phyloP scores from a whole-genome alignment of 2,329 filamentous ascomycete species.

The Cytospora paraplurivora region DNA sequence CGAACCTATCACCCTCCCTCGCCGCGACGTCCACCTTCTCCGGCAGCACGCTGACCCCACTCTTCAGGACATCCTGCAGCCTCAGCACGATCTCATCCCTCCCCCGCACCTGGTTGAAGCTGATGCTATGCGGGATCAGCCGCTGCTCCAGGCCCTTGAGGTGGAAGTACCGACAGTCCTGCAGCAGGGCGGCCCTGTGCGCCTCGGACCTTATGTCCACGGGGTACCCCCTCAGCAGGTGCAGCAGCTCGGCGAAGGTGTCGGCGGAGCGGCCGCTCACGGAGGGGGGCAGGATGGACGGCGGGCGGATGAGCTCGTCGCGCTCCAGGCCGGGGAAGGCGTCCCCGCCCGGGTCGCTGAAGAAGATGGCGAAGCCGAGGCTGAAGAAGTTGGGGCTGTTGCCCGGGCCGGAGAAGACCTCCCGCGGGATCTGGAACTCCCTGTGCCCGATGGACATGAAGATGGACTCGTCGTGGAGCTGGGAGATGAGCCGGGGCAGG shows the following conservation, averaged over 20 bases:
- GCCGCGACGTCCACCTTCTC: conserved; percentile 42
- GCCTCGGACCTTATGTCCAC: conserved; percentile 73
- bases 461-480: conserved; percentile 88
- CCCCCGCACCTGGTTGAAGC: conserved; percentile 69
- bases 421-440: conserved; percentile 87
- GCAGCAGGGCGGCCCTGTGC: conserved; percentile 74
- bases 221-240: conserved; percentile 81
- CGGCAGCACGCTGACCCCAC: conserved; percentile 68
- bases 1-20: conserved; percentile 34
- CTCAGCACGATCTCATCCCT: conserved; percentile 77
- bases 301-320: conserved; percentile 77
- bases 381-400: conserved; percentile 97
- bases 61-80: conserved; percentile 85
- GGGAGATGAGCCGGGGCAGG: conserved; percentile 83
- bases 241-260: conserved; percentile 79
- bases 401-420: conserved; percentile 81
- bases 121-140: conserved; percentile 75
- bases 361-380: conserved; percentile 85
- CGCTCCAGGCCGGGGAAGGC: conserved; percentile 85
- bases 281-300: conserved; percentile 79
- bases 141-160: conserved; percentile 89
- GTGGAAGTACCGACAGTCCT: conserved; percentile 88
- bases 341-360: conserved; percentile 70
- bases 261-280: conserved; percentile 83
- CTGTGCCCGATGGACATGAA: conserved; percentile 87